Percentiles rank a stretch among this genome's conserved stretches.
These are phyloP conservation scores for Blastobotrys buckinghamii DNA, from an alignment of 1,139 yeast genomes.

Conservation along the genomic window DNA sequence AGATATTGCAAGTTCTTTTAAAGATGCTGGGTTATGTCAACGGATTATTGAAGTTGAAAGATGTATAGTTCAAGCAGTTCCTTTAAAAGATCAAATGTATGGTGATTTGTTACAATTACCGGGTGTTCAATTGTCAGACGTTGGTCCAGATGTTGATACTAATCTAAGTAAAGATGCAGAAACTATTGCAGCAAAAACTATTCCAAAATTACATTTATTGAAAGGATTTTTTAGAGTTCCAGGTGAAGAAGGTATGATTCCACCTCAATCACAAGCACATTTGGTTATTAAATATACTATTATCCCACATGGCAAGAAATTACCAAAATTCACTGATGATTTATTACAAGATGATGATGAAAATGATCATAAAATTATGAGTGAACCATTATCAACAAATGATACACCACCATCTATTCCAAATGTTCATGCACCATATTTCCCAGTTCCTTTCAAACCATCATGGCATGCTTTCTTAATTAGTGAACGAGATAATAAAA, in stretches of 20 bases:
- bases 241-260: slow-evolving; percentile 67
- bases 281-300: slow-evolving; percentile 69
- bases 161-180: slow-evolving; percentile 13
- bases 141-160: slow-evolving; percentile 11
- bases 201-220: slow-evolving; percentile 62
- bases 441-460: slow-evolving; percentile 47
- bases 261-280: slow-evolving; percentile 72
- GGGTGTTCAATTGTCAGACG: slow-evolving; percentile 38
- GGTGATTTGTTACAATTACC: slow-evolving; percentile 81
- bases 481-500: slow-evolving; percentile 69
- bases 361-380: slow-evolving; percentile 58
- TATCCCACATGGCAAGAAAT: slow-evolving; percentile 53
- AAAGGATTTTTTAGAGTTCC: slow-evolving; percentile 79
- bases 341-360: slow-evolving; percentile 38
- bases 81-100: slow-evolving; percentile 42
- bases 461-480: slow-evolving; percentile 66
- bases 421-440: slow-evolving; percentile 60
- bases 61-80: slow-evolving; percentile 73
- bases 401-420: slow-evolving; percentile 63
- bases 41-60: slow-evolving; percentile 65
- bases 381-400: slow-evolving; percentile 65
- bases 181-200: slow-evolving; percentile 15
- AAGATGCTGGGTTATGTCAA: slow-evolving; percentile 59
- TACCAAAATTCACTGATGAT: slow-evolving; percentile 31
- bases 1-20: slow-evolving; percentile 76